These are phyloP conservation scores for Talaromyces islandicus DNA, from an alignment of 2,329 filamentous ascomycete species.

Conservation along the genomic window DNA sequence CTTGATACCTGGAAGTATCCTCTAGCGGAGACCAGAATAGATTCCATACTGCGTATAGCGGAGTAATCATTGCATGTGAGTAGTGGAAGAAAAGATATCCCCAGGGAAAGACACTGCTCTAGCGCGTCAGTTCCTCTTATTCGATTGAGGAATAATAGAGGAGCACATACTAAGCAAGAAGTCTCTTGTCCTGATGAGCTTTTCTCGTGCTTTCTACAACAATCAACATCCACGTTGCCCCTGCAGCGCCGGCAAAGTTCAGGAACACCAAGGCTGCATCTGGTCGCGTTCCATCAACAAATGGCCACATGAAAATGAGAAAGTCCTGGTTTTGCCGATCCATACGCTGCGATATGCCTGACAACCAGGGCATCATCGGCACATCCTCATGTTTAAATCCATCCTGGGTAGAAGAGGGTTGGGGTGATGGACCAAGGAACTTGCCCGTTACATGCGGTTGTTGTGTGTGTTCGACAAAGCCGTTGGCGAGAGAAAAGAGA, in stretches of 20 bases:
- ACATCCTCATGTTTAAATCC: neutral
- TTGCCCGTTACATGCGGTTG: neutral
- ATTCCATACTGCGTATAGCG: neutral
- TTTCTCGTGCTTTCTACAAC: neutral
- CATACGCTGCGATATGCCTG: neutral
- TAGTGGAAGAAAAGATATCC: neutral
- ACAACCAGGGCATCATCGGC: neutral
- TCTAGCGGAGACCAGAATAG: neutral
- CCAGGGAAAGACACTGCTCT: neutral
- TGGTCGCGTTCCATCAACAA: neutral
- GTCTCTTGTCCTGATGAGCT: neutral
- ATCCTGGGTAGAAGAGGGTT: neutral
- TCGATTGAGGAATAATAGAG: neutral
- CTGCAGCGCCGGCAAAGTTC: neutral
- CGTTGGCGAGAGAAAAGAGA: neutral
- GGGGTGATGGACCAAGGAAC: neutral
- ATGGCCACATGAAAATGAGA: conserved; percentile 1
- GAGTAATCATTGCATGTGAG: conserved; percentile 1
- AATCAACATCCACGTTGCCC: conserved; percentile 3
- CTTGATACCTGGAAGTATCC: neutral
- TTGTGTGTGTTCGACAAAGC: neutral
- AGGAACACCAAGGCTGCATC: neutral
- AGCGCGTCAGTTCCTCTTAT: neutral
- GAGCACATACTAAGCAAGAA: conserved; percentile 1
- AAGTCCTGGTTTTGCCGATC: neutral